These are phyloP conservation scores for Fusarium nodosum DNA, from an alignment of 2,329 filamentous ascomycete species.

Conservation along the genomic window DNA sequence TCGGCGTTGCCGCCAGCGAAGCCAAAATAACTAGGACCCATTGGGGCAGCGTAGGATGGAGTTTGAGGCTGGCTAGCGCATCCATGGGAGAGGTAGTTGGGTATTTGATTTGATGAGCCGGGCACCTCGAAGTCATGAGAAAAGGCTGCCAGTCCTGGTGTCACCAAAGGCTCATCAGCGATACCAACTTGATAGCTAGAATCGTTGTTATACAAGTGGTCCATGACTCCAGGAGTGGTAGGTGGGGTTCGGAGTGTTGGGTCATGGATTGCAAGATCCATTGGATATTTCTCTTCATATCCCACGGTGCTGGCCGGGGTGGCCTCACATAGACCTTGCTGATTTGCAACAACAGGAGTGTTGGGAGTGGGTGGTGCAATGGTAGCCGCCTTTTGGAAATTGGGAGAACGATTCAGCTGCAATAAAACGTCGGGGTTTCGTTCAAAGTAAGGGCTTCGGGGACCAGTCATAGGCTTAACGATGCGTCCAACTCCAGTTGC, in stretches of 20 bases:
- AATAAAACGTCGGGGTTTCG: slow-evolving; percentile 62
- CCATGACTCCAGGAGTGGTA: slow-evolving; percentile 64
- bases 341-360: slow-evolving; percentile 60
- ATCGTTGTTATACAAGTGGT: slow-evolving; percentile 58
- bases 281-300: slow-evolving; percentile 51
- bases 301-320: slow-evolving; percentile 55
- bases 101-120: slow-evolving; percentile 57
- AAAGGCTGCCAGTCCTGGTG: slow-evolving; percentile 61
- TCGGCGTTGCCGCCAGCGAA: slow-evolving; percentile 59
- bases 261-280: slow-evolving; percentile 55
- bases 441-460: slow-evolving; percentile 59
- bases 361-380: slow-evolving; percentile 65
- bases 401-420: slow-evolving; percentile 60
- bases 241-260: slow-evolving; percentile 67
- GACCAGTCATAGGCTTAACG: slow-evolving; percentile 51
- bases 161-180: slow-evolving; percentile 64
- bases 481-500: slow-evolving; percentile 59
- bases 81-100: slow-evolving; percentile 60
- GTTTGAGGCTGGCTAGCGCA: slow-evolving; percentile 63
- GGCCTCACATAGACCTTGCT: slow-evolving; percentile 57
- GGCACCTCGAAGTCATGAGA: slow-evolving; percentile 63
- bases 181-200: slow-evolving; percentile 57
- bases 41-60: slow-evolving; percentile 60
- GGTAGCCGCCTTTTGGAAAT: slow-evolving; percentile 55
- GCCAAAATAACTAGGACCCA: slow-evolving; percentile 59